phyloP scores from a whole-genome alignment of 78 protist genomes.

The Dictyostelium firmibasis region DNA sequence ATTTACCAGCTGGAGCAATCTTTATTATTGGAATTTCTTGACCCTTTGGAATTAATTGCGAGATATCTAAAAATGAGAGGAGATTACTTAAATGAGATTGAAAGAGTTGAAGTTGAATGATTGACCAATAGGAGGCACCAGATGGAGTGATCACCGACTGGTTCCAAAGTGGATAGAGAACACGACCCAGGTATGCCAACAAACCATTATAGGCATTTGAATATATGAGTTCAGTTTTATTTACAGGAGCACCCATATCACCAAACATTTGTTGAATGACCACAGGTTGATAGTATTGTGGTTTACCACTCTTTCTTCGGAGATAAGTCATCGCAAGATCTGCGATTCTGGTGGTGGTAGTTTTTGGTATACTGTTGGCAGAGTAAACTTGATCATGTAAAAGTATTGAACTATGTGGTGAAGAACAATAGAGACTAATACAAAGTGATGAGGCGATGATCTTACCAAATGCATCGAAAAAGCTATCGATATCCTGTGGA shows the following conservation, averaged over 20 bases:
- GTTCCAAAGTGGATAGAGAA: slow-evolving; percentile 17
- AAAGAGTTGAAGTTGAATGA: background rate
- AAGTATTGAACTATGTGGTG: slow-evolving; percentile 14
- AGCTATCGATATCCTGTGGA: slow-evolving; percentile 45
- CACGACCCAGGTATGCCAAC: background rate
- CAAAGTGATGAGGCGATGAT: slow-evolving; percentile 6
- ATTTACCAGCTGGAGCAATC: background rate
- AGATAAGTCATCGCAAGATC: slow-evolving; percentile 45
- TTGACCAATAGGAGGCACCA: slow-evolving; percentile 10
- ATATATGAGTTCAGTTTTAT: slow-evolving; percentile 7
- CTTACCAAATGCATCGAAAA: slow-evolving; percentile 45
- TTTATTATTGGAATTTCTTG: slow-evolving; percentile 22
- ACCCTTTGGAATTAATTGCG: slow-evolving; percentile 11
- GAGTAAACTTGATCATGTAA: slow-evolving; percentile 23
- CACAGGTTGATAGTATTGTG: background rate
- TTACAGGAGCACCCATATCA: slow-evolving; percentile 56
- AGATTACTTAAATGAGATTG: slow-evolving; percentile 43
- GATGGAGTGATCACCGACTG: background rate
- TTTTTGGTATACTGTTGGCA: background rate
- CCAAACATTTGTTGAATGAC: background rate
- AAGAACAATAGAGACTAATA: slow-evolving; percentile 23
- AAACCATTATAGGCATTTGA: slow-evolving; percentile 31
- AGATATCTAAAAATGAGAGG: slow-evolving; percentile 36
- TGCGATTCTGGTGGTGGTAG: slow-evolving; percentile 20
- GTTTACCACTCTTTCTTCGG: slow-evolving; percentile 38